These are phyloP conservation scores for Boletus reticuloceps DNA, from an alignment of 768 basidiomycete species.

Conservation along the genomic window DNA sequence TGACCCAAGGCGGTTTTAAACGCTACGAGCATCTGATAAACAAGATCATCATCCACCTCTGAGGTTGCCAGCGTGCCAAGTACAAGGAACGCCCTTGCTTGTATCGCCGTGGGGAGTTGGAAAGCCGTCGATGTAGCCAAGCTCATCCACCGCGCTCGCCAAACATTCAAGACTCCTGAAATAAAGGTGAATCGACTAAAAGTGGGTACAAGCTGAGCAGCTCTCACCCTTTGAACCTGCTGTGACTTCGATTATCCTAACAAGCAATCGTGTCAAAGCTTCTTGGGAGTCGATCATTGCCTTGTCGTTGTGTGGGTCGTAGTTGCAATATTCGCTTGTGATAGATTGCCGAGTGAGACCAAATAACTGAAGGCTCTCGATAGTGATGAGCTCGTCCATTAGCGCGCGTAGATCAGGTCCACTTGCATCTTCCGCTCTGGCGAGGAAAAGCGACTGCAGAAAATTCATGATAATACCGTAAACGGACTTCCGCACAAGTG, in stretches of 20 bases:
- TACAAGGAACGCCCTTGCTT: slow-evolving; percentile 81
- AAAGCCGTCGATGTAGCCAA: slow-evolving; percentile 86
- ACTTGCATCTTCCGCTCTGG: slow-evolving; percentile 55
- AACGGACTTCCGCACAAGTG: slow-evolving; percentile 72
- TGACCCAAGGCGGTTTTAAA: slow-evolving; percentile 69
- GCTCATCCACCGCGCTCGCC: slow-evolving; percentile 94
- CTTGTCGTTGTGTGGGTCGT: slow-evolving; percentile 52
- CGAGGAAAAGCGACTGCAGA: slow-evolving; percentile 69
- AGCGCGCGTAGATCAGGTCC: slow-evolving; percentile 59
- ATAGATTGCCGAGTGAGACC: slow-evolving; percentile 63
- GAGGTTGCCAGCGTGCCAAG: slow-evolving; percentile 79
- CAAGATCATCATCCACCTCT: slow-evolving; percentile 88
- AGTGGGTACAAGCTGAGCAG: background rate
- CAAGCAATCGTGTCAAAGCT: slow-evolving; percentile 58
- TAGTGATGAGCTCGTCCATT: slow-evolving; percentile 56
- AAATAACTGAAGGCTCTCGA: slow-evolving; percentile 64
- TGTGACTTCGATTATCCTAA: slow-evolving; percentile 59
- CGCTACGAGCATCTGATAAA: slow-evolving; percentile 91
- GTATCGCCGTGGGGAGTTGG: slow-evolving; percentile 85
- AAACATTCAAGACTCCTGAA: slow-evolving; percentile 75
- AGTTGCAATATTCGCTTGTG: slow-evolving; percentile 65
- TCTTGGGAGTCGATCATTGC: slow-evolving; percentile 65
- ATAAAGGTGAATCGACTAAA: slow-evolving; percentile 11
- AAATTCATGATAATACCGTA: slow-evolving; percentile 83
- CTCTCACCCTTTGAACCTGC: slow-evolving; percentile 67